Percentiles rank a stretch among this genome's conserved stretches.
These are phyloP conservation scores for Endothia cerciana DNA, from an alignment of 2,329 filamentous ascomycete genomes.

Conservation along the genomic window DNA sequence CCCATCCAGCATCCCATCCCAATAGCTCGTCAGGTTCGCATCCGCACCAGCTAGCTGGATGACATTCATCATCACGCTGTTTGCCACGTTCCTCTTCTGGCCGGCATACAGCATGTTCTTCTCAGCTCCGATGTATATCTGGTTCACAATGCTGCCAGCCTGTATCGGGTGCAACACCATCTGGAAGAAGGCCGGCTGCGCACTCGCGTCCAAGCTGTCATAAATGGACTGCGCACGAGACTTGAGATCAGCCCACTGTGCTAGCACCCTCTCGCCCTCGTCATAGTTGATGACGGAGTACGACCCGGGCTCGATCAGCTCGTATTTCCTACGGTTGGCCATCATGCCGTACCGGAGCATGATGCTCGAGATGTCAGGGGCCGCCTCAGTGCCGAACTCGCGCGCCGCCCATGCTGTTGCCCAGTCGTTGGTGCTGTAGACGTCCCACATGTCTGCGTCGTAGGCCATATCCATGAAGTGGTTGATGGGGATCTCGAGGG, in stretches of 20 bases:
- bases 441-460: slow-evolving; percentile 60
- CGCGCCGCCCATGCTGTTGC: slow-evolving; percentile 54
- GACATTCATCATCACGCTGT: slow-evolving; percentile 55
- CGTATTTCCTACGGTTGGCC: slow-evolving; percentile 62
- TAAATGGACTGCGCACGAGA: slow-evolving; percentile 60
- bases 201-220: slow-evolving; percentile 51
- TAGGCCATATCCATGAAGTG: slow-evolving; percentile 73
- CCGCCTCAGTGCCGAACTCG: slow-evolving; percentile 56
- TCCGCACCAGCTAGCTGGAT: slow-evolving; percentile 61
- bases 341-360: slow-evolving; percentile 60
- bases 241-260: slow-evolving; percentile 58
- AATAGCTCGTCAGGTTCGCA: slow-evolving; percentile 57
- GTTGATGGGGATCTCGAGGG: slow-evolving; percentile 65
- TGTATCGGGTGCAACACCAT: slow-evolving; percentile 63
- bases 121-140: slow-evolving; percentile 54
- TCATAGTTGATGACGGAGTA: slow-evolving; percentile 68
- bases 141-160: slow-evolving; percentile 59
- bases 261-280: slow-evolving; percentile 62
- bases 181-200: slow-evolving; percentile 65
- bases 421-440: slow-evolving; percentile 60
- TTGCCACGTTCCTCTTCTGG: slow-evolving; percentile 60
- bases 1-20: slow-evolving; percentile 61
- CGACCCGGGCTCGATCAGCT: slow-evolving; percentile 60
- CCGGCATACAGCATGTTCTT: slow-evolving; percentile 57
- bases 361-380: slow-evolving; percentile 53